A percentile compares a stretch with the other conserved stretches of the same genome.
Evolutionary conservation across 2,329 filamentous ascomycete species (phyloP).

Genomic region (Trichoderma sp.): DNA sequence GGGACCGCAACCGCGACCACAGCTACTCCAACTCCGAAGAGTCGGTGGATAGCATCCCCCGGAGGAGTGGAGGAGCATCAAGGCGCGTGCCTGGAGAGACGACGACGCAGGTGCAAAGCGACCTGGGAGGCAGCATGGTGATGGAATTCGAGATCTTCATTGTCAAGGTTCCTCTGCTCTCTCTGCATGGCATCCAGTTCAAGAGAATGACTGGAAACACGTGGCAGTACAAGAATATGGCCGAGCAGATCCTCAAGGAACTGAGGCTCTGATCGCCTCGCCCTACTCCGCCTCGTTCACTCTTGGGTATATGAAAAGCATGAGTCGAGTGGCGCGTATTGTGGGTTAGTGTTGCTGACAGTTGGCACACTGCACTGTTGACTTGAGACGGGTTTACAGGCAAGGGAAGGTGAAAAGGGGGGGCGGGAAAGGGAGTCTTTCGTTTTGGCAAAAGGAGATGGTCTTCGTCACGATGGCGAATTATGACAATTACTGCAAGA

Average conservation of each 20-base stretch:
- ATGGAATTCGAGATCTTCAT: constrained; percentile 95
- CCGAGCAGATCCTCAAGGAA: constrained; percentile 88
- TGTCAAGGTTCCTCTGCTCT: constrained; percentile 93
- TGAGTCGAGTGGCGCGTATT: not conserved
- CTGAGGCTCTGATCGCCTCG: constrained; percentile 65
- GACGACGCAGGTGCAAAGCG: constrained; percentile 86
- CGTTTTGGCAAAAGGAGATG: not conserved
- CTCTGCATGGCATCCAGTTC: constrained; percentile 94
- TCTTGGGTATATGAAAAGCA: not conserved
- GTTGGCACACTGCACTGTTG: not conserved
- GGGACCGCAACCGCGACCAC: constrained; percentile 54
- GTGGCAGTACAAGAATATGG: constrained; percentile 99
- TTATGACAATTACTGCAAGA: constrained; percentile 14
- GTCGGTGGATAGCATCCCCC: constrained; percentile 72
- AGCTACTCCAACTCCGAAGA: constrained; percentile 87
- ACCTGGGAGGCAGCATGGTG: constrained; percentile 80
- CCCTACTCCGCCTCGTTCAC: not conserved
- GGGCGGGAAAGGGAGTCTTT: not conserved
- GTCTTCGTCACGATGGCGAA: constrained; percentile 3
- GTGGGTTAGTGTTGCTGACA: not conserved
- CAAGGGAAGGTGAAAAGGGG: not conserved
- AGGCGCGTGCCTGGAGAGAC: constrained; percentile 78
- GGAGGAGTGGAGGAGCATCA: constrained; percentile 54
- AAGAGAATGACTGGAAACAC: constrained; percentile 95
- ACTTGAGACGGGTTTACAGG: not conserved